Evolutionary conservation across 441 rosid species (phyloP).

Genomic region (Populus trichocarpa): DNA sequence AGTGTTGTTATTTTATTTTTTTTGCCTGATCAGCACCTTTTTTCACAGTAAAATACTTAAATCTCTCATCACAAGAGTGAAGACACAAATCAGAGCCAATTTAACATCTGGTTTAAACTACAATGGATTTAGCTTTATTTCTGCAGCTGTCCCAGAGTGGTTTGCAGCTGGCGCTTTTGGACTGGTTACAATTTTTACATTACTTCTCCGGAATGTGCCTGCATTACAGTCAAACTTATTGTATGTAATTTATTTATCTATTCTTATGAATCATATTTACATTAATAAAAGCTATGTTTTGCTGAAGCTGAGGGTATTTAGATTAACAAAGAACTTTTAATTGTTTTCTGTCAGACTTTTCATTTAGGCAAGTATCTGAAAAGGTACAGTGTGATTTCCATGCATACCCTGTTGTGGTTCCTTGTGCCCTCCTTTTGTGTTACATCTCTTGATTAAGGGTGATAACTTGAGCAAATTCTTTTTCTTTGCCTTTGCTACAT

Average conservation of each 20-base stretch:
- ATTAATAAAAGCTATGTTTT: not conserved
- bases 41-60: not conserved
- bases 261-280: not conserved
- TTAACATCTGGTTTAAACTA: conserved; percentile 4
- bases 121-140: conserved; percentile 3
- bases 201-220: conserved; percentile 93
- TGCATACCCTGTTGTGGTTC: not conserved
- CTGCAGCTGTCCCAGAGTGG: conserved; percentile 96
- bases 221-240: conserved; percentile 76
- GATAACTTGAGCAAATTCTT: not conserved
- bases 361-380: not conserved
- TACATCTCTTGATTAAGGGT: no score
- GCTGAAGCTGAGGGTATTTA: not conserved
- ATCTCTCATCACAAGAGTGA: not conserved
- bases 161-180: conserved; percentile 96
- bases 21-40: not conserved
- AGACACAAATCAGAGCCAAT: not conserved
- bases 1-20: not conserved
- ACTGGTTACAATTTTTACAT: conserved; percentile 69
- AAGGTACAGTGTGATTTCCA: not conserved
- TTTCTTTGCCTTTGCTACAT: not conserved
- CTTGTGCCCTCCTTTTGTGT: no score
- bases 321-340: not conserved
- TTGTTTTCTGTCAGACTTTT: not conserved
- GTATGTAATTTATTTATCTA: conserved; percentile 40